These are phyloP conservation scores for Cladosporium sp. DNA, from an alignment of 2,329 filamentous ascomycete genomes.

Conservation along the genomic window DNA sequence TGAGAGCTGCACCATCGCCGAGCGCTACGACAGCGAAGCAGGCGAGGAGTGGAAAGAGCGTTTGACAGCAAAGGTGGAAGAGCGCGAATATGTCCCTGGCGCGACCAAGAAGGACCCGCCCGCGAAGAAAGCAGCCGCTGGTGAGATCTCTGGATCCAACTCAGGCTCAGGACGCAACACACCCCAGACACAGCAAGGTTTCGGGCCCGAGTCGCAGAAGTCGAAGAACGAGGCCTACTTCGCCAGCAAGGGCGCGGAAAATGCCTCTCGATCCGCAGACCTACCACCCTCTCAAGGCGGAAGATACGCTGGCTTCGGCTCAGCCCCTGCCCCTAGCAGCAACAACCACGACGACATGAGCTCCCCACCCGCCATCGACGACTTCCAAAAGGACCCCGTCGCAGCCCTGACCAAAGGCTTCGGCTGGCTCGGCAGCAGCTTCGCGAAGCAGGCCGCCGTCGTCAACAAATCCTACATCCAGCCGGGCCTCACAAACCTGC, in stretches of 20 bases:
- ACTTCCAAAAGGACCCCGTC: constrained; percentile 87
- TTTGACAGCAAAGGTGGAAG: constrained; percentile 83
- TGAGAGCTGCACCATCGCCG: constrained; percentile 85
- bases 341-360: constrained; percentile 34
- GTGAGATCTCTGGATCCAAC: constrained; percentile 17
- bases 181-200: constrained; percentile 23
- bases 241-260: constrained; percentile 77
- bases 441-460: constrained; percentile 85
- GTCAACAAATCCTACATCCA: constrained; percentile 91
- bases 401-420: constrained; percentile 88
- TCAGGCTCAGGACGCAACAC: constrained; percentile 25
- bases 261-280: constrained; percentile 71
- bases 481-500: constrained; percentile 79
- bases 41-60: constrained; percentile 96
- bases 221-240: constrained; percentile 84
- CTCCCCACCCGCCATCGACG: constrained; percentile 69
- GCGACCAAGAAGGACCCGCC: constrained; percentile 8
- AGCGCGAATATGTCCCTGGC: constrained; percentile 73
- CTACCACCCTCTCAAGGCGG: constrained; percentile 87
- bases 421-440: constrained; percentile 87
- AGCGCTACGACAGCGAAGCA: constrained; percentile 84
- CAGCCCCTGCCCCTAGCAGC: constrained; percentile 59
- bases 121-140: constrained; percentile 13
- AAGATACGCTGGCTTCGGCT: constrained; percentile 90
- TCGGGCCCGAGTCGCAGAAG: constrained; percentile 46